A percentile compares a stretch with the other conserved stretches of the same genome.
Evolutionary conservation across 202 grass and related monocot genomes (phyloP).

Genomic region (Thinopyrum obtusiflorum): DNA sequence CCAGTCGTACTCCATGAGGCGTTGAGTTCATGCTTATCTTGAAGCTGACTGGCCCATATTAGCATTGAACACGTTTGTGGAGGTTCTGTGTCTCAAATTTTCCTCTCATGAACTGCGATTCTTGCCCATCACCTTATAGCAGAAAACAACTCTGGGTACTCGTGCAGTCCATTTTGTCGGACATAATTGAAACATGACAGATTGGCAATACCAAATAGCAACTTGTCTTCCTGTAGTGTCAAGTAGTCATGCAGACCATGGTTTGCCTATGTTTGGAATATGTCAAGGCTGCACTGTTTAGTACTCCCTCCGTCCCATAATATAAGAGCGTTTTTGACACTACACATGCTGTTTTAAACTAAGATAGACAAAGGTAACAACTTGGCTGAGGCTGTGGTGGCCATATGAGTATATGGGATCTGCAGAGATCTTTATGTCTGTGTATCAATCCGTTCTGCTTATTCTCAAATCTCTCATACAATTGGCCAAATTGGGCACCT

Average conservation of each 20-base stretch:
- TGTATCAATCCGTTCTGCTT: neutral
- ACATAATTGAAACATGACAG: conserved; percentile 23
- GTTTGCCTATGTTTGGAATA: neutral
- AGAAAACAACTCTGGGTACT: neutral
- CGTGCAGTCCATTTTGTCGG: neutral
- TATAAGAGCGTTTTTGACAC: no score
- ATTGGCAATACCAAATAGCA: neutral
- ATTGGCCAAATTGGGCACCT: neutral
- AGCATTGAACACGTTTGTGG: no score
- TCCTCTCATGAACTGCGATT: neutral
- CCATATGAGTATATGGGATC: conserved; percentile 18
- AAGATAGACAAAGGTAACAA: neutral
- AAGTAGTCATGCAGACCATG: neutral
- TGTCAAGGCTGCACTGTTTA: neutral
- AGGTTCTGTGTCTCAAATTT: neutral
- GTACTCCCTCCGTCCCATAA: neutral
- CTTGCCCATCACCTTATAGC: neutral
- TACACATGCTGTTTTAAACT: neutral
- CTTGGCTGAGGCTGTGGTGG: neutral
- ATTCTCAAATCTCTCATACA: neutral
- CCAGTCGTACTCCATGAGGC: no score
- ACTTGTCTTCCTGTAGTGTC: neutral
- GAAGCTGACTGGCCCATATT: no score
- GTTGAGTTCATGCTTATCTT: no score
- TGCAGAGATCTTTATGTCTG: conserved; percentile 14